Base-by-base conservation (phyloP, 176 grass and related monocot species). In the Juncus effusus region DNA sequence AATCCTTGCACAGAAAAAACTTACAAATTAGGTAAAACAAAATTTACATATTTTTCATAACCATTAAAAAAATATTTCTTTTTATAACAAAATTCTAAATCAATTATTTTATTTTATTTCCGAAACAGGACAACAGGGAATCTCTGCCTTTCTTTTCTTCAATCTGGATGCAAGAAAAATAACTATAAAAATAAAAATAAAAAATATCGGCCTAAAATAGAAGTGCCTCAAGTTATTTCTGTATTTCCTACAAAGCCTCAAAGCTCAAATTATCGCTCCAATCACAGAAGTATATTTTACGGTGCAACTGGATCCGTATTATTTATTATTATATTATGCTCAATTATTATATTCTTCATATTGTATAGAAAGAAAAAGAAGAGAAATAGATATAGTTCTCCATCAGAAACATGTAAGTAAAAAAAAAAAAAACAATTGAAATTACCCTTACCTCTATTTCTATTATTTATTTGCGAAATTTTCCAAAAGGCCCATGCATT, bases 61-160 rank as follows among this genome's bases (percentile, higher is more conserved):
- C 19, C 1, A 1, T 69, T 28, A 1, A 51, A 10, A 19, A 13
- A 7, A 36, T 53, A 40, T 36, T 10, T 69, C 5, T 36, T 16
- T 53, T 47, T 47, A 47, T 2, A 5, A 47, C 44, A 47, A 47
- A 47, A 47, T 47, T 13, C 35, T 38, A 54, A 65, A 13, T 40
- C 6, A 39, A 57, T 11, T 39, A n/a, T 66, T 76, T 45, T 28
- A 28, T 77, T 16, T 42, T 61, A 54, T 73, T 42, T 71, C n/a
- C 52, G 7, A 15, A 63, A 49, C 68, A 79, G 77, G 58, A 79
- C 49, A 64, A 72, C 58, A 42, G 77, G 77, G 51, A 79, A 79
- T 59, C 44, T 54, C 39, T 79, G 77, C 37, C 67, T 79, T 45
- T 73, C 67, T 40, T 79, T 79, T 56, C 57, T 51, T 56, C 67